phyloP scores from a whole-genome alignment of 1,284 basidiomycete genomes.

The Cryptococcus neoformans region DNA sequence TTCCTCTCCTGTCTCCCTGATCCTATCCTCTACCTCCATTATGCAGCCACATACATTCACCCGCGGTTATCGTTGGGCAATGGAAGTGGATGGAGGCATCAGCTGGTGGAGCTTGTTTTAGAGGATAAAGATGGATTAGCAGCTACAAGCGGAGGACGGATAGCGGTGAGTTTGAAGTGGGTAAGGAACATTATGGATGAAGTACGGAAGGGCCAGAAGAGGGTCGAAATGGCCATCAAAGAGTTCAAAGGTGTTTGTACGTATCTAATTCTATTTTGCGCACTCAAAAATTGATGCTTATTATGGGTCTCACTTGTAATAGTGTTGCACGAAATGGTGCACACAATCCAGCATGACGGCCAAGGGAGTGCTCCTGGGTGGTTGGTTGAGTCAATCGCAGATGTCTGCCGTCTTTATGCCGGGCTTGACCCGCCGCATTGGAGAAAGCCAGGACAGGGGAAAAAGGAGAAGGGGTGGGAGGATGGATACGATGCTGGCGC shows the following conservation, averaged over 20 bases:
- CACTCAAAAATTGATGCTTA: neutral
- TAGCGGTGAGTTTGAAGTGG: constrained; percentile 31
- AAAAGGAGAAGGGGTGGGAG: constrained; percentile 28
- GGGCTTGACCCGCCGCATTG: constrained; percentile 32
- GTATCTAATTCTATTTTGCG: constrained; percentile 4
- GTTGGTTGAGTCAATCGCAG: constrained; percentile 36
- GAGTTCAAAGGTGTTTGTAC: constrained; percentile 43
- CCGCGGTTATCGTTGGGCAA: constrained; percentile 1
- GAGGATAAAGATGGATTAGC: constrained; percentile 32
- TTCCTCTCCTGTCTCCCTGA: constrained; percentile 32
- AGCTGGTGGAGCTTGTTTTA: constrained; percentile 23
- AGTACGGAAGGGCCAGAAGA: constrained; percentile 16
- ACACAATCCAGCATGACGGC: constrained; percentile 34
- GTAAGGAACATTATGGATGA: constrained; percentile 18
- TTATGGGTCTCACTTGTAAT: too few relatives aligned
- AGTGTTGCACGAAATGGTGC: constrained; percentile 36
- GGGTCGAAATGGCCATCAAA: constrained; percentile 22
- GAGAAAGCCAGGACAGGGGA: constrained; percentile 27
- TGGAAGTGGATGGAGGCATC: constrained; percentile 24
- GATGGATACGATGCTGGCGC: constrained; percentile 35
- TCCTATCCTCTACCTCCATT: constrained; percentile 28
- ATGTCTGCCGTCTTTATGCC: constrained; percentile 25
- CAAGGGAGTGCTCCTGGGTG: constrained; percentile 23
- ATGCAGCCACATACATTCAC: constrained; percentile 22
- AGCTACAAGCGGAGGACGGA: constrained; percentile 27